These are phyloP conservation scores for Exophiala spinifera DNA, from an alignment of 2,329 filamentous ascomycete genomes.

Conservation along the genomic window DNA sequence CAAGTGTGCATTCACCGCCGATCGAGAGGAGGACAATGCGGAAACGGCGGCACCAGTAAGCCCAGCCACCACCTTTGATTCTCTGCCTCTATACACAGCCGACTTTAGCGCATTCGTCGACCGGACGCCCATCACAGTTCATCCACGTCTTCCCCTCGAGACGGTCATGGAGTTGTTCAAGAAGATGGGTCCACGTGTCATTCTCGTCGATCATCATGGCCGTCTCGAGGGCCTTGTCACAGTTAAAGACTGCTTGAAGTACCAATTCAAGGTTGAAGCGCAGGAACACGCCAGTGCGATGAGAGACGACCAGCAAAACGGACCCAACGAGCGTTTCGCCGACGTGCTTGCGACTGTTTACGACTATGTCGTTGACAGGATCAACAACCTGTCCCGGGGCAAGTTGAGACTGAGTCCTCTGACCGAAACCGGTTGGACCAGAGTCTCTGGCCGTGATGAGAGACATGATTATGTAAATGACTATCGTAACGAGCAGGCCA, in stretches of 20 bases:
- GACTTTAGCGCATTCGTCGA: slow-evolving; percentile 89
- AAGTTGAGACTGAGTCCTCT: slow-evolving; percentile 50
- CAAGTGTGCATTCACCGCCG: slow-evolving; percentile 67
- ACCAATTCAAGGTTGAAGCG: slow-evolving; percentile 93
- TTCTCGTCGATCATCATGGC: slow-evolving; percentile 87
- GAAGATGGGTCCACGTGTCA: slow-evolving; percentile 92
- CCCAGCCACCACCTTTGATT: slow-evolving; percentile 57
- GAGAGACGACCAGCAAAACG: slow-evolving; percentile 52
- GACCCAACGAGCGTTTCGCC: slow-evolving; percentile 63
- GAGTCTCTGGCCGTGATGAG: slow-evolving; percentile 20
- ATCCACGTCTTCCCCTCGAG: slow-evolving; percentile 86
- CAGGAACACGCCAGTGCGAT: slow-evolving; percentile 61
- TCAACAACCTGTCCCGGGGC: slow-evolving; percentile 55
- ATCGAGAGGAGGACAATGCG: slow-evolving; percentile 41
- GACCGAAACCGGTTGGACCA: slow-evolving; percentile 19
- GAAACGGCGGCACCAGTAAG: slow-evolving; percentile 22
- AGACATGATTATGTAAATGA: slow-evolving; percentile 24
- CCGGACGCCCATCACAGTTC: slow-evolving; percentile 81
- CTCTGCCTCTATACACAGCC: slow-evolving; percentile 57
- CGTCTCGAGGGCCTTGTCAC: slow-evolving; percentile 82
- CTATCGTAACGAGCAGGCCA: slow-evolving; percentile 30
- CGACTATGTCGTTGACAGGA: slow-evolving; percentile 35
- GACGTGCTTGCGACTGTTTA: slow-evolving; percentile 48
- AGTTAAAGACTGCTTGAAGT: slow-evolving; percentile 94
- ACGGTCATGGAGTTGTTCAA: slow-evolving; percentile 99